Evolutionary conservation across 768 basidiomycete species (phyloP), one percentile per base, ranked within the genome.

Genomic region (Kwoniella sp.): DNA sequence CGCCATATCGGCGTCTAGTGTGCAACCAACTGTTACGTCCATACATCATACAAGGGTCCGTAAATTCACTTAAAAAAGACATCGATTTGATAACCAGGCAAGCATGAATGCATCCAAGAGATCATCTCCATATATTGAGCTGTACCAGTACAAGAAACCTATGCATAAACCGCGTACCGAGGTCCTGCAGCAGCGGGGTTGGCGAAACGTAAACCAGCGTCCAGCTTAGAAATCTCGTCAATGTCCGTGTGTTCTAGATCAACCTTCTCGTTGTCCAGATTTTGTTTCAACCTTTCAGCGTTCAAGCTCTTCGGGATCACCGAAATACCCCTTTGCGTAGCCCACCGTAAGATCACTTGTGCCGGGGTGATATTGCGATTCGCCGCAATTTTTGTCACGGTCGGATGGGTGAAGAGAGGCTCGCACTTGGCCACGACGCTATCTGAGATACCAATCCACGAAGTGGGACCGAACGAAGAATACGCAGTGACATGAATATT

Each of bases 301-400:
- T 82, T 70, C 75, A 85, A 86, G 54, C 83, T 85, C 83, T 92
- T 92, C 50, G 90, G 90, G 65, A 92, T 85, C 49, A 91, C 86
- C 33, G 87, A 86, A 63, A 90, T 83, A 10, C 85, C 86, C 37
- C 86, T 86, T 72, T 90, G 88, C 15, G 87, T 88, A 1, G 88
- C 86, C 90, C 90, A 92, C 68, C 89, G 84, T 57, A 92, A 84
- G 40, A 91, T 80, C 24, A 91, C 85, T 77, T 91, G 89, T 7
- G 88, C 88, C 7, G 46, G n/a, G n/a, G 48, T 58, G 46, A 29
- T 29, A 4, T 50, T 24, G 21, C 50, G 48, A 12, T 17, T 48
- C 22, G 19, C 30, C n/a, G 57, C 57, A 17, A 58, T 58, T 6
- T 49, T 25, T 9, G 48, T 12, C 17, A 58, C 36, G 9, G 22